Base-by-base conservation (phyloP, 805 yeast species). In the Schizosaccharomyces osmophilus region DNA sequence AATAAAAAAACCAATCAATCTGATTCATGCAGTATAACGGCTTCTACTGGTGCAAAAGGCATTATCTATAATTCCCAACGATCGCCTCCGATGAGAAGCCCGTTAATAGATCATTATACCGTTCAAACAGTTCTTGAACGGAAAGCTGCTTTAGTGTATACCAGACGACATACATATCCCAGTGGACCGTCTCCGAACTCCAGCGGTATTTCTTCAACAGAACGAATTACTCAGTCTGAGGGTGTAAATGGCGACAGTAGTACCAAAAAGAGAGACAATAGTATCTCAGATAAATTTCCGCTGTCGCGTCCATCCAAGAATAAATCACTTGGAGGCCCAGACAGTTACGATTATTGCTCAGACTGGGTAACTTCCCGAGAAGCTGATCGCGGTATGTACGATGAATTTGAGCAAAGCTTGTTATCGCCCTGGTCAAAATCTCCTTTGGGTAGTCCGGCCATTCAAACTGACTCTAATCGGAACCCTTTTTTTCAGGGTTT, bases 401-500 rank as follows among this genome's bases (percentile, higher is more conserved):
- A 63, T 42, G 72, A 70, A 59, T 65, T 64, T 36, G 72, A 70
- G 62, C 72, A 69, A 62, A 66, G 64, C 2, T 17, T 64, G 4
- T 48, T 62, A 5, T 68, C 71, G 2, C 70, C 72, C 2, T 68
- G 72, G 72, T 63, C 68, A 1, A 59, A 63, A 24, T 69, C 72
- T 2, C 70, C 72, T 2, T 70, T 71, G 2, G 70, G 70, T 2
- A 67, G 72, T 1, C 72, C 72, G 3, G 71, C 70, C 9, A 42
- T 69, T 4, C 60, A 65, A 6, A 65, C 67, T 36, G 66, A 66
- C 43, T 61, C 63, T 48, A 54, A 61, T 1, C 67, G 67, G 59
- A 66, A 65, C 59, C 70, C 71, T 2, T 69, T 69, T 51, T 70
- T 69, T 62, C 60, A 22, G 5, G 22, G 57, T 4, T 26, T 59